Evolutionary conservation across 23 red algal genomes (phyloP).

Genomic region (Gracilaria domingensis): DNA sequence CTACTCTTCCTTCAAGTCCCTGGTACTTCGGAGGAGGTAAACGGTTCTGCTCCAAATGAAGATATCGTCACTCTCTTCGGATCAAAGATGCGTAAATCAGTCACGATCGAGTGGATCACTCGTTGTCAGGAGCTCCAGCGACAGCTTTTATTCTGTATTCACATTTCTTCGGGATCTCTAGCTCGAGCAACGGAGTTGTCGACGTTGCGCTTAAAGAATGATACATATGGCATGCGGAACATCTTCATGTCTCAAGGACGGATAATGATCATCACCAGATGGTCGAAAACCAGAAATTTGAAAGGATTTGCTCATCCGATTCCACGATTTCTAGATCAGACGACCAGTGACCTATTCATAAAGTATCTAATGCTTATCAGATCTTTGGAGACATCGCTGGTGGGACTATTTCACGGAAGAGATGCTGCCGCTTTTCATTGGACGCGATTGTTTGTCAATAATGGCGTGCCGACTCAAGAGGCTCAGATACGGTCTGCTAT

Average conservation of each 20-base stretch:
- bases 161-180: slow-evolving; percentile 27
- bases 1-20: background rate
- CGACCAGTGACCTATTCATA: background rate
- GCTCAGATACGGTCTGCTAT: background rate
- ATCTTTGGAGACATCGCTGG: background rate
- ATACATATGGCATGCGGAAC: slow-evolving; percentile 1
- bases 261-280: background rate
- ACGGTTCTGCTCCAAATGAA: too few species aligned
- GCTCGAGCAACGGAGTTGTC: slow-evolving; percentile 5
- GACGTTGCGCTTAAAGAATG: background rate
- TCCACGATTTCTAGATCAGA: slow-evolving; percentile 1
- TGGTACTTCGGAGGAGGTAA: background rate
- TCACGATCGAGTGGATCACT: background rate
- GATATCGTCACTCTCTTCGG: too few species aligned
- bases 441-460: background rate
- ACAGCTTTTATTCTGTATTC: background rate
- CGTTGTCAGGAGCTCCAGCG: background rate
- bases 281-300: background rate
- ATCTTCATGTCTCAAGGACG: slow-evolving; percentile 21
- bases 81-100: too few species aligned
- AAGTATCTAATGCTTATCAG: background rate
- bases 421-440: background rate
- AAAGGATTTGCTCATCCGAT: background rate
- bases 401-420: background rate
- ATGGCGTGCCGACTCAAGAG: background rate